phyloP scores from a whole-genome alignment of 1,284 basidiomycete species.

The Trametes hirsuta region DNA sequence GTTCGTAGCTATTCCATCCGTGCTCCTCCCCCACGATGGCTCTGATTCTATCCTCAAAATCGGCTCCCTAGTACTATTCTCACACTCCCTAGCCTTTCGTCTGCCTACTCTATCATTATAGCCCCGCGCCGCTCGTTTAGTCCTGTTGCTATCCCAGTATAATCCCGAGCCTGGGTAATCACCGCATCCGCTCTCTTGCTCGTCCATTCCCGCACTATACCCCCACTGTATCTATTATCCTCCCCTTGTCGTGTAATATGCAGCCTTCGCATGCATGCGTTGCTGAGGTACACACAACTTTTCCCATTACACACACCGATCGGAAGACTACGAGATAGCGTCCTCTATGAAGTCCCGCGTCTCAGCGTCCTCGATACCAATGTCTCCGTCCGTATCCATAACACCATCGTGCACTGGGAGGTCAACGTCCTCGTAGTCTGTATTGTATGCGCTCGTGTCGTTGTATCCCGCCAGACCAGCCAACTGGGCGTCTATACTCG shows the following conservation, averaged over 20 bases:
- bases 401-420: slow-evolving; percentile 5
- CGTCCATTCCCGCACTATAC: slow-evolving; percentile 3
- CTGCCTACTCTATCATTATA: slow-evolving; percentile 19
- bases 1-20: slow-evolving; percentile 36
- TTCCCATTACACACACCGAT: not conserved
- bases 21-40: slow-evolving; percentile 57
- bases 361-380: slow-evolving; percentile 27
- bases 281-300: not conserved
- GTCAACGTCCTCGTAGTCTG: slow-evolving; percentile 32
- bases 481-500: slow-evolving; percentile 44
- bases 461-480: slow-evolving; percentile 27
- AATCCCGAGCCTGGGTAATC: slow-evolving; percentile 9
- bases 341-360: slow-evolving; percentile 13
- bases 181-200: slow-evolving; percentile 6
- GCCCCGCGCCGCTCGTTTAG: slow-evolving; percentile 6
- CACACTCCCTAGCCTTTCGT: not conserved
- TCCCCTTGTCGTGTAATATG: slow-evolving; percentile 10
- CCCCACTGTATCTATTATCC: slow-evolving; percentile 25
- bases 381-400: slow-evolving; percentile 25
- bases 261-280: slow-evolving; percentile 2
- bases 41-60: slow-evolving; percentile 2
- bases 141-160: slow-evolving; percentile 8
- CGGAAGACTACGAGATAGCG: slow-evolving; percentile 2
- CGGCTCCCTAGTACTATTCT: not conserved
- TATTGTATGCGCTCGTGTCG: slow-evolving; percentile 38